Percentiles rank a stretch among this genome's conserved stretches.
Evolutionary conservation across 768 basidiomycete species (phyloP).

Genomic region (Mycena rebaudengoi): DNA sequence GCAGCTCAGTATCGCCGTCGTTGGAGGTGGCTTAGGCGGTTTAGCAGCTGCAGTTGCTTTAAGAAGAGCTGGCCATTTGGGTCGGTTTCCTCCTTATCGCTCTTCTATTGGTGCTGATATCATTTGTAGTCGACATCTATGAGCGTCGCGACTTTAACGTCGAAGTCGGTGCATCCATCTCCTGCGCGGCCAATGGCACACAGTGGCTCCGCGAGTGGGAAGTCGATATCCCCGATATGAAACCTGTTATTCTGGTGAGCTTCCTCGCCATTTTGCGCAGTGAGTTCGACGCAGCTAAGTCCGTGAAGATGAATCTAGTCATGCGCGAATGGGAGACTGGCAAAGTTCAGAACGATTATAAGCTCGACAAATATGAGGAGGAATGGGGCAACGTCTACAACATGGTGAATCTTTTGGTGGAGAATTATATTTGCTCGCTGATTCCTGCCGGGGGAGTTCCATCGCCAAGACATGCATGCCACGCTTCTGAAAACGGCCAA

Average conservation of each 20-base stretch:
- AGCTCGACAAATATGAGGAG: constrained; percentile 38
- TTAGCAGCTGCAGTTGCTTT: constrained; percentile 39
- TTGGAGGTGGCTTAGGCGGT: constrained; percentile 39
- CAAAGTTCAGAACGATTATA: constrained; percentile 38
- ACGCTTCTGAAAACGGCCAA: constrained; percentile 38
- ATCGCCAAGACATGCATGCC: constrained; percentile 43
- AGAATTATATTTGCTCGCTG: no score
- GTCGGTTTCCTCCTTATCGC: neutral
- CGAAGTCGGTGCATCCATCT: constrained; percentile 44
- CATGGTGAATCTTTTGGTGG: no score
- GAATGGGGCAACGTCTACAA: constrained; percentile 41
- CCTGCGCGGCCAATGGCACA: constrained; percentile 44
- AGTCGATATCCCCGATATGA: constrained; percentile 40
- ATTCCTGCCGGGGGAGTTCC: no score
- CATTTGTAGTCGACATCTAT: constrained; percentile 34
- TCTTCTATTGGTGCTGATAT: neutral
- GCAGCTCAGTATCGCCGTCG: constrained; percentile 29
- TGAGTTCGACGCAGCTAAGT: neutral
- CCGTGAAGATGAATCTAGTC: constrained; percentile 37
- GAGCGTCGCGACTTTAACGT: constrained; percentile 41
- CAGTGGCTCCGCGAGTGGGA: constrained; percentile 45
- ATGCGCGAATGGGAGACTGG: constrained; percentile 47
- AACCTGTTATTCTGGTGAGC: constrained; percentile 35
- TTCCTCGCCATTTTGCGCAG: neutral
- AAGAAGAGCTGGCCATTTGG: constrained; percentile 40